A percentile compares a stretch with the other conserved stretches of the same genome.
Evolutionary conservation across 306 rosid genomes (phyloP).

Genomic region (Trichosanthes cucumerina): DNA sequence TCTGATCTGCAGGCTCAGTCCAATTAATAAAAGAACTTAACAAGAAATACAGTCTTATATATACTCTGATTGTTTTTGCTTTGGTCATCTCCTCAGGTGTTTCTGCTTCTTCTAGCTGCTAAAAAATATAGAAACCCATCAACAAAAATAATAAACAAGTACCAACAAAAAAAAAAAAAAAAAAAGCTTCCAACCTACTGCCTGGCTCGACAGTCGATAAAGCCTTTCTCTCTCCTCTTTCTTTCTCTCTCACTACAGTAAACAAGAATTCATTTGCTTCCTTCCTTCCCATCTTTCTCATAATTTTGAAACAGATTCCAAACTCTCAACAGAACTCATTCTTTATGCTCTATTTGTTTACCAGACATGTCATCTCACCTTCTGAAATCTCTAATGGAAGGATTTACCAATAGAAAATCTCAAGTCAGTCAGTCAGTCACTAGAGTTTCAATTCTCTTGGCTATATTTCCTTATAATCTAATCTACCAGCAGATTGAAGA

Average conservation of each 20-base stretch:
- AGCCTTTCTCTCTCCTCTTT: slow-evolving; percentile 12
- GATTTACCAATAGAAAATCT: background rate
- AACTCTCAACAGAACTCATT: background rate
- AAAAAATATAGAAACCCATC: background rate
- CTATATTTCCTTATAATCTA: background rate
- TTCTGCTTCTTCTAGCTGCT: background rate
- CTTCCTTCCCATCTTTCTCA: background rate
- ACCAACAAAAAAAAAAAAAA: background rate
- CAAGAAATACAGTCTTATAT: background rate
- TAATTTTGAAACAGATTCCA: slow-evolving; percentile 24
- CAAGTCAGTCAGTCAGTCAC: background rate
- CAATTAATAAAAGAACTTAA: background rate
- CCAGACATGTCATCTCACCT: background rate
- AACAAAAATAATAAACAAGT: background rate
- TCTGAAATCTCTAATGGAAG: background rate
- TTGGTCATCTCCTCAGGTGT: background rate
- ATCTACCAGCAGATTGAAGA: background rate
- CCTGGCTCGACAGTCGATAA: slow-evolving; percentile 55
- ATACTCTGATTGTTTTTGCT: background rate
- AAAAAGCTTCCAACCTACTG: slow-evolving; percentile 35
- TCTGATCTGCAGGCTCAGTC: background rate
- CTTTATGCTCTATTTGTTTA: background rate
- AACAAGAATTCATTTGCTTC: background rate
- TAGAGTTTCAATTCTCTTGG: background rate
- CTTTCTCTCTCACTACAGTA: background rate